These are phyloP conservation scores for Quercus glauca DNA, from an alignment of 306 rosid species.

Conservation along the genomic window DNA sequence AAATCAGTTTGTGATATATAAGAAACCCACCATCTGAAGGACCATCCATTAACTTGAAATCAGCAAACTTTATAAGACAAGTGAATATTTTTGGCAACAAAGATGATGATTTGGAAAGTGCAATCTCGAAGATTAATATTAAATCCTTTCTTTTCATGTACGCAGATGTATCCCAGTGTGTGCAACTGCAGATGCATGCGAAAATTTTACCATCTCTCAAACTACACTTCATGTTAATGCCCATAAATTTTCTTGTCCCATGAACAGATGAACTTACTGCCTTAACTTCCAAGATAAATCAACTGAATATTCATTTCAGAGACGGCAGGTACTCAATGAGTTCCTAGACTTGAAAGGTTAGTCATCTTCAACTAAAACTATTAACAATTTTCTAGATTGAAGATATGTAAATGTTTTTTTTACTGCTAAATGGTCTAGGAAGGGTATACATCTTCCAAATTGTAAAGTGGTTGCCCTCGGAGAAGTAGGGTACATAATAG, in stretches of 20 bases:
- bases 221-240: background rate
- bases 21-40: constrained; percentile 11
- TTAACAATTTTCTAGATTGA: background rate
- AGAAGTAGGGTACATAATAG: no score
- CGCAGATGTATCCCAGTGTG: background rate
- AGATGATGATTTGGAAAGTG: constrained; percentile 16
- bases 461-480: background rate
- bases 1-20: constrained; percentile 34
- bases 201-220: background rate
- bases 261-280: constrained; percentile 29
- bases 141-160: background rate
- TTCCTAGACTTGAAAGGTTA: constrained; percentile 39
- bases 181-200: background rate
- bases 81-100: background rate
- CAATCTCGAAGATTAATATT: constrained; percentile 28
- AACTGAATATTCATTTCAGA: constrained; percentile 20
- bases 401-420: background rate
- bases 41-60: background rate
- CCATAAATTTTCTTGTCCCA: background rate
- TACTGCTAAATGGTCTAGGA: background rate
- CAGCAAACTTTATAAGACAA: background rate
- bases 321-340: constrained; percentile 34
- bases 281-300: constrained; percentile 23
- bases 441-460: background rate
- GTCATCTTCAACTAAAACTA: background rate